A percentile compares a stretch with the other conserved stretches of the same genome.
These are phyloP conservation scores for Heterobasidion occidentale DNA, from an alignment of 1,284 basidiomycete species.

Conservation along the genomic window DNA sequence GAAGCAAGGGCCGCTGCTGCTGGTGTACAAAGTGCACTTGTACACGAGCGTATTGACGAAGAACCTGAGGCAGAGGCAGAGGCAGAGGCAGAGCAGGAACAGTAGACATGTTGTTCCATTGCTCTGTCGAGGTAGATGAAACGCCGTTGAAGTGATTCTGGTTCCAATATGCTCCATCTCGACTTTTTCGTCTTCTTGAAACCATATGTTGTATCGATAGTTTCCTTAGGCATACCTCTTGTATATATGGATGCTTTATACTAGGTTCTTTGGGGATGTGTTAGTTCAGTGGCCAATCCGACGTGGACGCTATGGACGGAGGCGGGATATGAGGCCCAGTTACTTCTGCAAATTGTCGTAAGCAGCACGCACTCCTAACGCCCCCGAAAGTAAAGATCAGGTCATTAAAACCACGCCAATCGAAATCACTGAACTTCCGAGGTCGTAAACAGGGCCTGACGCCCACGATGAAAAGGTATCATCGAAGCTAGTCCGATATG, in stretches of 20 bases:
- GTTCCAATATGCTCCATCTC: background rate
- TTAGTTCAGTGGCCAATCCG: background rate
- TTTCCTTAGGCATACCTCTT: background rate
- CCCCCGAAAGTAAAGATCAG: too few relatives aligned
- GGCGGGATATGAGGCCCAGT: too few relatives aligned
- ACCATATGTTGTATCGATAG: background rate
- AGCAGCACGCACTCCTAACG: too few relatives aligned
- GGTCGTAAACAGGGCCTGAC: too few relatives aligned
- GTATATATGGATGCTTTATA: background rate
- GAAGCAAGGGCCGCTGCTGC: conserved; percentile 62
- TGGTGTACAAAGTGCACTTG: conserved; percentile 34
- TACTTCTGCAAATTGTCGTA: too few relatives aligned
- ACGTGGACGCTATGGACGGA: too few relatives aligned
- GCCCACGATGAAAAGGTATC: too few relatives aligned
- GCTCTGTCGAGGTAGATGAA: too few relatives aligned
- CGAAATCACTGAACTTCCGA: too few relatives aligned
- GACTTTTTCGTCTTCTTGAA: background rate
- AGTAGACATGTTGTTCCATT: background rate
- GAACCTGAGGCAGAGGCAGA: conserved; percentile 73
- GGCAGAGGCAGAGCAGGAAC: conserved; percentile 27
- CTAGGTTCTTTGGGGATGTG: background rate
- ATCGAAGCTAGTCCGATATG: too few relatives aligned
- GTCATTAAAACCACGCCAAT: too few relatives aligned
- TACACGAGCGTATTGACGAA: conserved; percentile 64
- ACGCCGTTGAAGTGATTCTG: too few relatives aligned